These are phyloP conservation scores for Raddia guianensis DNA, from an alignment of 176 grass and related monocot species.

Conservation along the genomic window DNA sequence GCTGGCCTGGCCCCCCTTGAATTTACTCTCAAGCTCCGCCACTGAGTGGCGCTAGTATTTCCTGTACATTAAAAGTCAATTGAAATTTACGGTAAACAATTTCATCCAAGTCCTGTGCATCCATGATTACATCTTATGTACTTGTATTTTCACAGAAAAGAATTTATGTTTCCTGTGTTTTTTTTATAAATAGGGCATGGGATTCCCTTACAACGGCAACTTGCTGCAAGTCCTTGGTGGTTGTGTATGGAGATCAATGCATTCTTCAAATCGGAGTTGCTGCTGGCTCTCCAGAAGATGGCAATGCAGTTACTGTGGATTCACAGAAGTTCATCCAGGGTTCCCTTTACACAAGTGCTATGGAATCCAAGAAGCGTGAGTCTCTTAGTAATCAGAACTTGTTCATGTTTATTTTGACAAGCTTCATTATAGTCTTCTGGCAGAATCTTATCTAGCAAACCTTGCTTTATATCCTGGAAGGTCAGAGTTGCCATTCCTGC, in stretches of 20 bases:
- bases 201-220: constrained; percentile 71
- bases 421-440: constrained; percentile 20
- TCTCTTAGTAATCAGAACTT: constrained; percentile 11
- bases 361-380: constrained; percentile 84
- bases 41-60: neutral
- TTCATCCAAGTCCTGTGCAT: neutral
- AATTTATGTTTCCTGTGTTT: neutral
- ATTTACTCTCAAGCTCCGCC: too few relatives aligned
- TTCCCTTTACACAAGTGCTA: constrained; percentile 66
- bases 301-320: constrained; percentile 54
- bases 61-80: neutral
- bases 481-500: constrained; percentile 79
- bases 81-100: neutral
- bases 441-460: constrained; percentile 96
- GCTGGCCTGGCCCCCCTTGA: too few relatives aligned
- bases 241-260: constrained; percentile 73
- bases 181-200: constrained; percentile 67
- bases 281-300: constrained; percentile 50
- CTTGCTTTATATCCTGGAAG: constrained; percentile 81
- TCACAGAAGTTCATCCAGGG: constrained; percentile 64
- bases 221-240: constrained; percentile 89
- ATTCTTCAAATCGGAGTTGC: constrained; percentile 84
- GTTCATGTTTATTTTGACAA: constrained; percentile 20
- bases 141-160: neutral
- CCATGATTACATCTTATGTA: neutral